phyloP scores from a whole-genome alignment of 352 stramenopile genomes.

The Phytopythium boreale region DNA sequence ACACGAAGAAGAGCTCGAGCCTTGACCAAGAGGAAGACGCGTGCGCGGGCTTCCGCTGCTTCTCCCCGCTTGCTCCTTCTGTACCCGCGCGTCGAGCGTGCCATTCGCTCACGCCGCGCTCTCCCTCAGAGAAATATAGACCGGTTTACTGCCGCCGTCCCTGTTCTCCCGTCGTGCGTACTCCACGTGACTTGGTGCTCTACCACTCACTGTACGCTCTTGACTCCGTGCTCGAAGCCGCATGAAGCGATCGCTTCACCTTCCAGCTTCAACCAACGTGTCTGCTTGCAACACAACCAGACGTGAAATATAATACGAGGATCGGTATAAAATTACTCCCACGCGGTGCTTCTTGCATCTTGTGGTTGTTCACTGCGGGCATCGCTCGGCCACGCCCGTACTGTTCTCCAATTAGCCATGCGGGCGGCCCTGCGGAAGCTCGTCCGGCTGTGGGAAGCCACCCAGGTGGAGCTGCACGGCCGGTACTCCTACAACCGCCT shows the following conservation, averaged over 20 bases:
- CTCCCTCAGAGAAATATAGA: slow-evolving; percentile 5
- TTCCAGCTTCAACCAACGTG: too few relatives aligned
- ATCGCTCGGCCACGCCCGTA: too few relatives aligned
- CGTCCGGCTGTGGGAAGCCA: neutral
- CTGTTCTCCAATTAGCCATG: too few relatives aligned
- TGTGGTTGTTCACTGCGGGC: too few relatives aligned
- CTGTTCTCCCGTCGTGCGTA: neutral
- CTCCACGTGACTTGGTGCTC: too few relatives aligned
- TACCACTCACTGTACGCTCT: too few relatives aligned
- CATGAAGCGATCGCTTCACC: too few relatives aligned
- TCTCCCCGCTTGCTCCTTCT: neutral
- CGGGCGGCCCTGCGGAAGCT: neutral
- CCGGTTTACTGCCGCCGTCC: neutral
- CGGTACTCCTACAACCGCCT: neutral
- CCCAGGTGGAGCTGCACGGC: neutral
- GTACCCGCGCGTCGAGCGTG: neutral
- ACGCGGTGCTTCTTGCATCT: too few relatives aligned
- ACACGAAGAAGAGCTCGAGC: neutral
- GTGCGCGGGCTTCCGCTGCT: slow-evolving; percentile 2
- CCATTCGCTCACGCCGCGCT: neutral
- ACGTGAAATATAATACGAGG: too few relatives aligned
- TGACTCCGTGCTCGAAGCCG: too few relatives aligned
- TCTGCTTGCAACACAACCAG: too few relatives aligned
- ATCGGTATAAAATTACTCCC: too few relatives aligned
- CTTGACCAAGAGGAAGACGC: slow-evolving; percentile 1